Conservation (phyloP, 2,329 filamentous ascomycete genomes). For the Fusarium clavum region DNA sequence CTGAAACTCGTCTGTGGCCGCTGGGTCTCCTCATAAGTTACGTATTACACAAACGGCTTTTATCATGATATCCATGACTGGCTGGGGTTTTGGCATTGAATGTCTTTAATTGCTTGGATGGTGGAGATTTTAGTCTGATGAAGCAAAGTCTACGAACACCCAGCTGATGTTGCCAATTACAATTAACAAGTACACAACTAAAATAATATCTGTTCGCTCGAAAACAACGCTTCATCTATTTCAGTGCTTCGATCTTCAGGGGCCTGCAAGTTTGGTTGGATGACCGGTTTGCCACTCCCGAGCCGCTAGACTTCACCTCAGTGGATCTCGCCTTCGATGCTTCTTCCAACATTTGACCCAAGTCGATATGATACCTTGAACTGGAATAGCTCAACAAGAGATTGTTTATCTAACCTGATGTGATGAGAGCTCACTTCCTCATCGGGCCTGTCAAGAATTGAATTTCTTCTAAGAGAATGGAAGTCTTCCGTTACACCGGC, state of each 20-base stretch:
- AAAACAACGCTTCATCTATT: neutral
- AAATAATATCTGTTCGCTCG: no score
- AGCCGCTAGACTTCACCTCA: slow-evolving; percentile 15
- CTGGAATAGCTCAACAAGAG: neutral
- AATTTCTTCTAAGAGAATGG: neutral
- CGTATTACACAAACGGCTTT: neutral
- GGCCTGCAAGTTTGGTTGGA: slow-evolving; percentile 4
- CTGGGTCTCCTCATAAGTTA: neutral
- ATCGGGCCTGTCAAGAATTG: neutral
- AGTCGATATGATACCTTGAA: neutral
- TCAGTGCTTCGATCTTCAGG: slow-evolving; percentile 30
- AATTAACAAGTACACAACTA: neutral
- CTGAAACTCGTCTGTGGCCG: slow-evolving; percentile 30
- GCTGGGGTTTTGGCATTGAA: slow-evolving; percentile 4
- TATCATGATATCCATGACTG: neutral
- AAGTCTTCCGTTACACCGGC: neutral
- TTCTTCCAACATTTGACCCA: neutral
- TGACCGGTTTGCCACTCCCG: slow-evolving; percentile 33
- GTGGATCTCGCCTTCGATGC: slow-evolving; percentile 6
- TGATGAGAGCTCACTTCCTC: neutral
- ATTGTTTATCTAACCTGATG: neutral
- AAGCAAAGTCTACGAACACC: neutral
- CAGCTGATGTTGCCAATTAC: neutral
- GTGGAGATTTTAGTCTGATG: neutral
- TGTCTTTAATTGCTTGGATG: slow-evolving; percentile 3